Evolutionary conservation across 352 stramenopile genomes (phyloP).

Genomic region (Phytopythium sindhum): DNA sequence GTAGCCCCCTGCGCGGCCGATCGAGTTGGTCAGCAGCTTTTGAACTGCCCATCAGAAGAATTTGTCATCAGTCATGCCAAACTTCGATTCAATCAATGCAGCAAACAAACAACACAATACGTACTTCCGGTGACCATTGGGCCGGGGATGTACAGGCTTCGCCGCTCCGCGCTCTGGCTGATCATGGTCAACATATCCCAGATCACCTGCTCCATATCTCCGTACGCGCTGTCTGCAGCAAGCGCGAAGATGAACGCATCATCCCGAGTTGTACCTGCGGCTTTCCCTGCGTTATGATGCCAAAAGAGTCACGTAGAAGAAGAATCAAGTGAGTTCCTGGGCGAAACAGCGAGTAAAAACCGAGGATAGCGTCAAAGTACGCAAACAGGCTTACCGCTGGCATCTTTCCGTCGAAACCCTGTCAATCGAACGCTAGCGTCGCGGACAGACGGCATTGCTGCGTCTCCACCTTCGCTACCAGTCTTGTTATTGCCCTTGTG

Average conservation of each 20-base stretch:
- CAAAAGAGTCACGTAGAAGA: neutral
- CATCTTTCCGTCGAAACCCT: constrained; percentile 23
- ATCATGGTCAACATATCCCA: constrained; percentile 73
- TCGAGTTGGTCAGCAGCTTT: constrained; percentile 66
- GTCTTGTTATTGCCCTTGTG: neutral
- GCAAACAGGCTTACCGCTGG: constrained; percentile 6
- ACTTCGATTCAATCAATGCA: neutral
- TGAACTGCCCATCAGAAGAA: constrained; percentile 17
- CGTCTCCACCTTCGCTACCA: neutral
- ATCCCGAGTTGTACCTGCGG: neutral
- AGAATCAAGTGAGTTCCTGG: neutral
- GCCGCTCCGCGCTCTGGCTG: constrained; percentile 64
- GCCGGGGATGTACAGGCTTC: constrained; percentile 54
- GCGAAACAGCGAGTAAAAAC: neutral
- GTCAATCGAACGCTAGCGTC: constrained; percentile 10
- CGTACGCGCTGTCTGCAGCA: constrained; percentile 58
- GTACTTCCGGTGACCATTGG: constrained; percentile 51
- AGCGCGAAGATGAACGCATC: constrained; percentile 64
- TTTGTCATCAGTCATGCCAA: neutral
- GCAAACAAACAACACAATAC: neutral
- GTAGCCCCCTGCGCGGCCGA: constrained; percentile 61
- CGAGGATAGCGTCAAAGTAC: neutral
- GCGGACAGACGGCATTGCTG: neutral
- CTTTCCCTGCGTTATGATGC: neutral
- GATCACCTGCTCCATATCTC: constrained; percentile 76